Conservation (phyloP, 768 basidiomycete species). For the Boletus sp. region DNA sequence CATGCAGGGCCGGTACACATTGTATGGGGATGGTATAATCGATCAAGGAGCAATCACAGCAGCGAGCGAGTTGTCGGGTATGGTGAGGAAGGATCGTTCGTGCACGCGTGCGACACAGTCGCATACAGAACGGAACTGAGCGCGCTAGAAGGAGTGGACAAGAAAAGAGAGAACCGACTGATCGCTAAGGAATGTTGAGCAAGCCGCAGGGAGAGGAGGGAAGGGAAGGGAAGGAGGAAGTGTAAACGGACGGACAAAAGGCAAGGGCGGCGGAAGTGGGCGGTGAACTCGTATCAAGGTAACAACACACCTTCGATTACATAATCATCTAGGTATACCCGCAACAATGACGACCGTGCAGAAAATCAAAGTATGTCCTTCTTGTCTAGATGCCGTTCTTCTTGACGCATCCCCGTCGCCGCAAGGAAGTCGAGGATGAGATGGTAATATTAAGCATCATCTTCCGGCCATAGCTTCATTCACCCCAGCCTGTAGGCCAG, state of each 20-base stretch:
- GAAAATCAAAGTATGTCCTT: conserved; percentile 69
- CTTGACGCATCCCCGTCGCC: conserved; percentile 8
- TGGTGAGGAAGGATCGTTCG: conserved; percentile 25
- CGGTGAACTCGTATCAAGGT: conserved; percentile 8
- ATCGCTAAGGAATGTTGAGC: conserved; percentile 1
- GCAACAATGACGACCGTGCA: conserved; percentile 78
- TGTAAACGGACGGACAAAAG: conserved; percentile 4
- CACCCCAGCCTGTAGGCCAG: conserved; percentile 52
- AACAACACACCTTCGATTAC: conserved; percentile 12
- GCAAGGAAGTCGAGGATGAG: conserved; percentile 92
- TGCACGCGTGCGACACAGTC: conserved; percentile 34
- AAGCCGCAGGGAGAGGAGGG: conserved; percentile 18
- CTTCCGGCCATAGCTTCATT: conserved; percentile 24
- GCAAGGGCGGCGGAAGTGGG: not conserved
- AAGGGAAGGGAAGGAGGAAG: not conserved
- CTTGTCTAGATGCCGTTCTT: conserved; percentile 10
- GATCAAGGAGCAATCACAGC: conserved; percentile 19
- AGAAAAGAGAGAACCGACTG: conserved; percentile 22
- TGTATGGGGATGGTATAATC: conserved; percentile 6
- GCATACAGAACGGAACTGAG: conserved; percentile 24
- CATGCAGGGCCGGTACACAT: conserved; percentile 69
- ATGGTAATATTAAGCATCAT: conserved; percentile 58
- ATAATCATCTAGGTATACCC: conserved; percentile 3
- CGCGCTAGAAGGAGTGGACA: conserved; percentile 21
- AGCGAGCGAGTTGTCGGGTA: conserved; percentile 23